Evolutionary conservation across 1,139 yeast genomes (phyloP).

Genomic region (Debaryomyces singareniensis): DNA sequence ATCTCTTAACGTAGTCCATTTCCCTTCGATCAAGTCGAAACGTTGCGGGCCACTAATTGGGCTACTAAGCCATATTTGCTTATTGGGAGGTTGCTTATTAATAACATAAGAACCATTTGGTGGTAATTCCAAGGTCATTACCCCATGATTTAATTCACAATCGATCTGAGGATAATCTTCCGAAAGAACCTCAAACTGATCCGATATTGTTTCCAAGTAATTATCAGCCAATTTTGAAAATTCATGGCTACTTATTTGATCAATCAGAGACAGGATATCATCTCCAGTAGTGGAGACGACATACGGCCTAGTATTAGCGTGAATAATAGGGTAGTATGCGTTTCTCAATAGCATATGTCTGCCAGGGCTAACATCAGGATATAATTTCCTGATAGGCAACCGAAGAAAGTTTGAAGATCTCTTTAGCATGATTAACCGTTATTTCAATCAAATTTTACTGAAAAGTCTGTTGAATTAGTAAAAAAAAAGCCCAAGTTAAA

Average conservation of each 20-base stretch:
- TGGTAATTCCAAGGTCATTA: conserved; percentile 62
- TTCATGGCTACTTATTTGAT: conserved; percentile 35
- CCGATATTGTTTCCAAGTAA: conserved; percentile 59
- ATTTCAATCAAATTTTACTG: no score
- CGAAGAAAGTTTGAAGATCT: no score
- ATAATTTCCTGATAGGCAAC: no score
- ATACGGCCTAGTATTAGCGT: conserved; percentile 11
- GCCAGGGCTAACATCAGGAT: no score
- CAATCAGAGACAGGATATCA: conserved; percentile 44
- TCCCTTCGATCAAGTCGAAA: conserved; percentile 49
- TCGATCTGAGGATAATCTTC: conserved; percentile 60
- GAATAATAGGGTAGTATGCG: no score
- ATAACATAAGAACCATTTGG: conserved; percentile 77
- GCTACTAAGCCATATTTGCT: conserved; percentile 88
- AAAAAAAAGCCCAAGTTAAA: no score
- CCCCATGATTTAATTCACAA: conserved; percentile 81
- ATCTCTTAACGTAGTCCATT: conserved; percentile 61
- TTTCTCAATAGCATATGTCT: no score
- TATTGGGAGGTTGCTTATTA: conserved; percentile 90
- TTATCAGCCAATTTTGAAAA: conserved; percentile 56
- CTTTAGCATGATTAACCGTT: no score
- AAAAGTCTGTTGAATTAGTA: no score
- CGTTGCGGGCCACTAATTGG: conserved; percentile 90
- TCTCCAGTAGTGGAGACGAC: conserved; percentile 45
- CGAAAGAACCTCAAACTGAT: conserved; percentile 55